Evolutionary conservation across 192 early-diverging fungal species (phyloP), one percentile per base, ranked within the genome.

Genomic region (Coemansia sp.): DNA sequence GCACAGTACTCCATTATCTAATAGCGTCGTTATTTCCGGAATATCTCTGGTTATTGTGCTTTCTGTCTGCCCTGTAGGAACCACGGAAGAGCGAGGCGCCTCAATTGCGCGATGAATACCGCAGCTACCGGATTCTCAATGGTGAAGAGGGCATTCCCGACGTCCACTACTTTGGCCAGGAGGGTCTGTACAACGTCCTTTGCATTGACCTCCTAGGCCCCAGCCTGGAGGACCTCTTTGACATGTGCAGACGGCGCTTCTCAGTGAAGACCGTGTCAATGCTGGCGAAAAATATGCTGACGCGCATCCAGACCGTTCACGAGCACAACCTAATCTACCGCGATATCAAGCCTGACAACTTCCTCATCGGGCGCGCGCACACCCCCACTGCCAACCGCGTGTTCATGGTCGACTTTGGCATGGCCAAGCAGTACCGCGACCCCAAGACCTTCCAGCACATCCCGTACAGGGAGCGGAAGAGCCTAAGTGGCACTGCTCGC

Each of bases 101-200:
- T 58, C 96, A 98, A 75, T 86, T 99, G 15, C 95, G 97, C 81
- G 98, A 98, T 82, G 98, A 99, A 73, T 89, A 94, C 39, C 88
- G 90, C 73, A 95, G 98, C 24, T 98, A 98, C 87, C 95, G 93
- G 76, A 85, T 92, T 20, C 86, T 99, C 51, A 91, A 93, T 6
- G 94, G 94, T 44, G 95, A 94, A 34, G 88, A 91, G 63, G 94
- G 94, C 31, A 91, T 96, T 58, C 92, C 94, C 12, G 90, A 91
- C 70, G 87, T 95, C 29, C 89, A 90, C 74, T 89, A 90, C 84
- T 96, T 89, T 82, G 90, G 92, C 69, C 86, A 88, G 45, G 92
- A 93, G 76, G 86, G 88, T 45, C 90, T 93, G 65, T 90, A 91
- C 81, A 90, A 93, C 68, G 88, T 86, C 51, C 88, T 96, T 88